These are phyloP conservation scores for Xylaria intraflava DNA, from an alignment of 495 filamentous ascomycete species.

Conservation along the genomic window DNA sequence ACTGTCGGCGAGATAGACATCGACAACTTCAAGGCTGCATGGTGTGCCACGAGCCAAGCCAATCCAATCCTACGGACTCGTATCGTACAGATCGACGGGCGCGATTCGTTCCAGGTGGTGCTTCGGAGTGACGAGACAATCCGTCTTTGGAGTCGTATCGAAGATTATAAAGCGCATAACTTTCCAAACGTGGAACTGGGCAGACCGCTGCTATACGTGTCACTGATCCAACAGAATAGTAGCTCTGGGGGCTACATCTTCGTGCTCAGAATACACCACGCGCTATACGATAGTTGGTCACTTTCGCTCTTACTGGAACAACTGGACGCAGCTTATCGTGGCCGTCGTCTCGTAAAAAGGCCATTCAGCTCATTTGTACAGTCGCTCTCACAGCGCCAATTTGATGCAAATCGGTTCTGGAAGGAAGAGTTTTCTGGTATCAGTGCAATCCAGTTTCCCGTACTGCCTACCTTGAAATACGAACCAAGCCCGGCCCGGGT, in stretches of 20 bases:
- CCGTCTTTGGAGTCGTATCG: slow-evolving; percentile 35
- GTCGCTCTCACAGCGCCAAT: no score
- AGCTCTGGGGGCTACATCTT: slow-evolving; percentile 37
- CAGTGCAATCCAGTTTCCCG: no score
- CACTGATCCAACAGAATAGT: slow-evolving; percentile 35
- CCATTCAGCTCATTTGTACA: no score
- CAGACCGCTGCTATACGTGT: slow-evolving; percentile 48
- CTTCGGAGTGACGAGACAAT: slow-evolving; percentile 45
- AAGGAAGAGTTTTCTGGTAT: no score
- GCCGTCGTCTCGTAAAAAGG: not conserved
- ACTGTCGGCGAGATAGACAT: slow-evolving; percentile 25
- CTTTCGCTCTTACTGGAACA: slow-evolving; percentile 50
- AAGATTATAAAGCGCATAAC: slow-evolving; percentile 39
- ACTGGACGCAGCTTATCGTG: slow-evolving; percentile 38
- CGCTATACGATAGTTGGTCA: slow-evolving; percentile 64
- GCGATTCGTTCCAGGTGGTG: slow-evolving; percentile 54
- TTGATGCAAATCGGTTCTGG: no score
- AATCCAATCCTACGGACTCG: slow-evolving; percentile 54
- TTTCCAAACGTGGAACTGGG: slow-evolving; percentile 49
- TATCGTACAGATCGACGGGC: slow-evolving; percentile 47
- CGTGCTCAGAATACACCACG: slow-evolving; percentile 60
- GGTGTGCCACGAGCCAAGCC: slow-evolving; percentile 38
- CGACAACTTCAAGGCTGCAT: slow-evolving; percentile 43
- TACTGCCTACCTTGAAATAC: no score
- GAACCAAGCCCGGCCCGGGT: no score